Evolutionary conservation across 2,329 filamentous ascomycete genomes (phyloP).

Genomic region (Aspergillus novoparasiticus): DNA sequence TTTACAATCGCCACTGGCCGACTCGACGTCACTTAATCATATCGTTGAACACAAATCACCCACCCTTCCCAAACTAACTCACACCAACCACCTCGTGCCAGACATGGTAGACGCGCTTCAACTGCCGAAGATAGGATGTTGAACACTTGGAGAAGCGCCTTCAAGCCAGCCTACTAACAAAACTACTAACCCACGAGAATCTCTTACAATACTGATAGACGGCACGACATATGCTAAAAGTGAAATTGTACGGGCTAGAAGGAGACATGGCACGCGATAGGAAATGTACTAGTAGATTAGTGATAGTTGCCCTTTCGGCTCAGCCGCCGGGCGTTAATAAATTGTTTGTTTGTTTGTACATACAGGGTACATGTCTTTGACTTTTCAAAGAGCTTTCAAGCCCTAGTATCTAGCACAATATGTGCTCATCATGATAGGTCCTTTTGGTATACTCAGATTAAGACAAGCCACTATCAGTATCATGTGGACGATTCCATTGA

Average conservation of each 20-base stretch:
- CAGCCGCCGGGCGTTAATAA: conserved; percentile 25
- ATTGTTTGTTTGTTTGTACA: no score
- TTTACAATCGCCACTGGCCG: no score
- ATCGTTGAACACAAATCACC: no score
- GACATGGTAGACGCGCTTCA: conserved; percentile 35
- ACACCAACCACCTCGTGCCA: conserved; percentile 24
- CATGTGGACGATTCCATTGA: not conserved
- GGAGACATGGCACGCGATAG: no score
- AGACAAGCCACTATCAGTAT: not conserved
- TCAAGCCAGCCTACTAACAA: no score
- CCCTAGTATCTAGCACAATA: not conserved
- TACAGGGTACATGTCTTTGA: not conserved
- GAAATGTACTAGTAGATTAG: conserved; percentile 3
- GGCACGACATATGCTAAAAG: no score
- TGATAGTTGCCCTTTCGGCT: conserved; percentile 26
- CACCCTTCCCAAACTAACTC: no score
- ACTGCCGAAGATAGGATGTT: conserved; percentile 37
- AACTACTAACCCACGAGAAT: no score
- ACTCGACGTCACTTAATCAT: no score
- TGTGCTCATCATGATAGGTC: not conserved
- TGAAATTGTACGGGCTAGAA: no score
- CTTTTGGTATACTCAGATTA: not conserved
- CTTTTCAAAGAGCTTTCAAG: not conserved
- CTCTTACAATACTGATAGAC: no score
- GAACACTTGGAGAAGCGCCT: no score